These are phyloP conservation scores for Viola odorata DNA, from an alignment of 345 rosid genomes.

Conservation along the genomic window DNA sequence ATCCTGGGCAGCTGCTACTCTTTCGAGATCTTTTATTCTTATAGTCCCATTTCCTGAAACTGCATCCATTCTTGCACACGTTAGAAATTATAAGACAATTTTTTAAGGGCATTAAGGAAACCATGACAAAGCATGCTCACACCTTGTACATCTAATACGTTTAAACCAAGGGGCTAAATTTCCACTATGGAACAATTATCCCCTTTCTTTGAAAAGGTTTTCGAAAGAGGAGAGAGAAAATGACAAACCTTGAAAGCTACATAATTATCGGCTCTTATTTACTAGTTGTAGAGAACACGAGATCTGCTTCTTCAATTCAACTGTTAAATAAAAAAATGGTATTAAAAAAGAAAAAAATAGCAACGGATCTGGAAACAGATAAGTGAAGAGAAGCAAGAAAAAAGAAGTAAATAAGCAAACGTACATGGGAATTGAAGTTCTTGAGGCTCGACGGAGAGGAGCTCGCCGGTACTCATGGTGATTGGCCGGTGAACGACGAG, in stretches of 20 bases:
- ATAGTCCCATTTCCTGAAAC: slow-evolving; percentile 61
- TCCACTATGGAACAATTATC: too few species aligned
- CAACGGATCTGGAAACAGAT: background rate
- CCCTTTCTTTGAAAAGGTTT: too few species aligned
- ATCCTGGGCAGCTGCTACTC: slow-evolving; percentile 56
- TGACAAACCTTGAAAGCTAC: slow-evolving; percentile 26
- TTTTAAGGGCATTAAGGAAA: too few species aligned
- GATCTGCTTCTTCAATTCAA: slow-evolving; percentile 81
- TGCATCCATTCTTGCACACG: slow-evolving; percentile 18
- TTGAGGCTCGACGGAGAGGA: slow-evolving; percentile 62
- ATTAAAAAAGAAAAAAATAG: slow-evolving; percentile 3
- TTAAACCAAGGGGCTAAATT: too few species aligned
- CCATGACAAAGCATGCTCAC: too few species aligned
- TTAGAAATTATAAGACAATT: too few species aligned
- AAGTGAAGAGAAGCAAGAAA: too few species aligned
- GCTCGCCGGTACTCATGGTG: slow-evolving; percentile 54
- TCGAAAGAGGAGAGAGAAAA: too few species aligned
- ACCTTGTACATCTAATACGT: too few species aligned
- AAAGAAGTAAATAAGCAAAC: too few species aligned
- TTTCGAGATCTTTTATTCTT: slow-evolving; percentile 43
- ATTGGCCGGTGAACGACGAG: slow-evolving; percentile 17
- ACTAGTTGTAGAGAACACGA: slow-evolving; percentile 60
- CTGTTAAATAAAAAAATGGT: slow-evolving; percentile 20
- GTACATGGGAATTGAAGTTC: slow-evolving; percentile 78
- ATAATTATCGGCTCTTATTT: slow-evolving; percentile 56